These are phyloP conservation scores for Leptodermis oblonga DNA, from an alignment of 257 asterid species.

Conservation along the genomic window DNA sequence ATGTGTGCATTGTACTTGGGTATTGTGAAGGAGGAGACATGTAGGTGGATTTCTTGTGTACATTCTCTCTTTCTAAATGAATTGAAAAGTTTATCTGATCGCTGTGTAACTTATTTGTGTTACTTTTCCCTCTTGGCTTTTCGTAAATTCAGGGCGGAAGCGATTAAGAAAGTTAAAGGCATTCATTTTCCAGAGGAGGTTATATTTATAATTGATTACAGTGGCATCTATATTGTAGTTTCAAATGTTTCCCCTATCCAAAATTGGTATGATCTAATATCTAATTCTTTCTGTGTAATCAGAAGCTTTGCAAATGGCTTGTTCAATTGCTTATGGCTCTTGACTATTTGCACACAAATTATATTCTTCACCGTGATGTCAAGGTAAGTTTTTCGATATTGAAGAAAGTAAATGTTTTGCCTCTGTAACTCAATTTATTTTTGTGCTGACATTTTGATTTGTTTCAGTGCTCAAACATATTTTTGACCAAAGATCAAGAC, in stretches of 20 bases:
- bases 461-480: slow-evolving; percentile 91
- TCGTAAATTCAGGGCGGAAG: slow-evolving; percentile 66
- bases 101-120: slow-evolving; percentile 4
- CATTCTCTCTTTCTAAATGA: slow-evolving; percentile 1
- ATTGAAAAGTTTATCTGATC: slow-evolving; percentile 1
- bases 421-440: not conserved
- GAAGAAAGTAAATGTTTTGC: slow-evolving; percentile 6
- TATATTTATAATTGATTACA: not conserved
- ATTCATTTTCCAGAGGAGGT: slow-evolving; percentile 95
- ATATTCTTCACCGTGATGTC: slow-evolving; percentile 96
- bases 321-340: slow-evolving; percentile 95
- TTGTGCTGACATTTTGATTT: slow-evolving; percentile 25
- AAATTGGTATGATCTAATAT: slow-evolving; percentile 15
- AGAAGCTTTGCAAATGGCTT: slow-evolving; percentile 97
- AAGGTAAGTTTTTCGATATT: slow-evolving; percentile 46
- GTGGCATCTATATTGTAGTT: not conserved
- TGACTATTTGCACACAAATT: slow-evolving; percentile 82
- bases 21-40: slow-evolving; percentile 99
- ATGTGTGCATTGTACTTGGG: slow-evolving; percentile 95
- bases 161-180: slow-evolving; percentile 80
- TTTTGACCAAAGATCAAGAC: slow-evolving; percentile 86
- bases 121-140: slow-evolving; percentile 13
- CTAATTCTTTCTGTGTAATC: slow-evolving; percentile 29
- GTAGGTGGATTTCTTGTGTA: slow-evolving; percentile 49
- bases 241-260: not conserved